phyloP scores from a whole-genome alignment of 345 rosid genomes.

The Rhodamnia argentea region DNA sequence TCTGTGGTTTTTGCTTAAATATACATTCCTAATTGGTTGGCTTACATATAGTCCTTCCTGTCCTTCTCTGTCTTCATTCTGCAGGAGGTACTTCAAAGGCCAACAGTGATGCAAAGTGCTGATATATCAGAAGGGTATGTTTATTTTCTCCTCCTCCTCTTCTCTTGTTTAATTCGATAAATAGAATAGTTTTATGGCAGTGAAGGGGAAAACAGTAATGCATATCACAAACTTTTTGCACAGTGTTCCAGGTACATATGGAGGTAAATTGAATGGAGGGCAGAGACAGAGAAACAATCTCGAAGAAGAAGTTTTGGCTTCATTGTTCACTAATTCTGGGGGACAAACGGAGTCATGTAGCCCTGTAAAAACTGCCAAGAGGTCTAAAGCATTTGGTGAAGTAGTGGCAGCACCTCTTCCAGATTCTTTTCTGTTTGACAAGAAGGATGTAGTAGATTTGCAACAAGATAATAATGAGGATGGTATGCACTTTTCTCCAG shows the following conservation, averaged over 20 bases:
- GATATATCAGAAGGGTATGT: not conserved
- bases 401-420: conserved; percentile 20
- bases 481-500: conserved; percentile 9
- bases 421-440: conserved; percentile 10
- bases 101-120: not conserved
- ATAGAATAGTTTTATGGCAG: not conserved
- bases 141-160: not conserved
- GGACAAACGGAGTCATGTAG: conserved; percentile 13
- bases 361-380: conserved; percentile 5
- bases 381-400: conserved; percentile 18
- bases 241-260: conserved; percentile 1
- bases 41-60: not conserved
- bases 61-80: not conserved
- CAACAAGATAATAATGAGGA: conserved; percentile 4
- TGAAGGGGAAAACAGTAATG: not conserved
- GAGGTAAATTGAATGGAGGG: conserved; percentile 9
- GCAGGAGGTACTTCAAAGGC: not conserved
- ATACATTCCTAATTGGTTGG: not conserved
- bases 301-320: conserved; percentile 29
- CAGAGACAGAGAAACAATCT: conserved; percentile 1
- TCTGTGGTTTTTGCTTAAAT: not conserved
- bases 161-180: not conserved
- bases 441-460: not conserved
- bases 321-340: conserved; percentile 21
- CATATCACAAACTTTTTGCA: not conserved